Base-by-base conservation (phyloP, 1,139 yeast genomes). In the Yamadazyma atlantica region DNA sequence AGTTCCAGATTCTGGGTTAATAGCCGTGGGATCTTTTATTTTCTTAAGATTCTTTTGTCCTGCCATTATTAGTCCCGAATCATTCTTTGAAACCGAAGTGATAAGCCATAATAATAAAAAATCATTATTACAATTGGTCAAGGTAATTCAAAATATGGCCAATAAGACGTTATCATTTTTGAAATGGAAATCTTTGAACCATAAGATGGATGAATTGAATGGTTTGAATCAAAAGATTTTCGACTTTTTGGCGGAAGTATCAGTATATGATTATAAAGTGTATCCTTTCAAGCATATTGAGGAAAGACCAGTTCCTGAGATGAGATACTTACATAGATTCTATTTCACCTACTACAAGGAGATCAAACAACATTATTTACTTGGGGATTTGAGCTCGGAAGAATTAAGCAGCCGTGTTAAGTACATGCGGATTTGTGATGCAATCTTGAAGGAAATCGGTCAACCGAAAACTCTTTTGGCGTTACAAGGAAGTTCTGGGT, bases 11-110 rank as follows among this genome's bases (percentile, higher is more conserved):
- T 76, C 85, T 38, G 80, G 80, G 31, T 60, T 73, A 35, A 72
- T 81, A 27, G 94, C 96, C 1, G 87, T 89, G 26, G 96, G 97
- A 0, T 89, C 96, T 0, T 90, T 87, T 54, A 68, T 90, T 37
- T 90, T 92, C 55, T 68, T 92, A 48, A 71, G 97, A 43, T 84
- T 86, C 49, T 75, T 88, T 44, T 89, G 95, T 55, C 97, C 98
- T 7, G 95, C 95, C 0, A 81, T 92, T 44, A 90, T 90, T 11
- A 83, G 92, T 32, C 97, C 97, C 0, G 95, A 87, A 46, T 74
- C 88, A 3, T 68, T 62, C 41, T 65, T 71, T 40, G 64, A 60
- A 35, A 78, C 84, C 38, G 68, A 68, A 17, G 67, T 78, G 24
- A 60, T 69, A 4, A 69, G 50, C 49, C 63, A 61, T 4, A 73